phyloP scores from a whole-genome alignment of 495 filamentous ascomycete genomes.

The Xylaria palmicola region DNA sequence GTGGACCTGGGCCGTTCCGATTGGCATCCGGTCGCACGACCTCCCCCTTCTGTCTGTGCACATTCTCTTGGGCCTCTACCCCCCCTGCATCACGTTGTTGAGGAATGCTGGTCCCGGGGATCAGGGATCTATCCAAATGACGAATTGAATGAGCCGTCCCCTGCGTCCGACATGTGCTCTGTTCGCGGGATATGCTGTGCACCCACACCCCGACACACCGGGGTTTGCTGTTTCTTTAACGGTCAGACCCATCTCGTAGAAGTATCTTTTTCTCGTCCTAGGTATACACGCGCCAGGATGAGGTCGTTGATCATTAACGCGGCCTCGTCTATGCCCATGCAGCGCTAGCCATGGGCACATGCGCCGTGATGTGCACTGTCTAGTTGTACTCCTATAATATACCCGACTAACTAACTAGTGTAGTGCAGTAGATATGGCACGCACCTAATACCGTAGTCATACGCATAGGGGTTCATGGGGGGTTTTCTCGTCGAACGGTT shows the following conservation, averaged over 20 bases:
- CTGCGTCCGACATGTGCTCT: conserved; percentile 8
- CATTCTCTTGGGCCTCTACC: neutral
- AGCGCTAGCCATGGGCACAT: neutral
- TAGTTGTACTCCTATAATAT: no score
- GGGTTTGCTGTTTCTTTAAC: neutral
- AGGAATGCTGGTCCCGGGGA: conserved; percentile 2
- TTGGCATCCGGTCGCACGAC: conserved; percentile 11
- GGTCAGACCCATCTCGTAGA: conserved; percentile 5
- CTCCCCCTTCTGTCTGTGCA: conserved; percentile 2
- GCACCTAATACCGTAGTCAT: no score
- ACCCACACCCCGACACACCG: neutral
- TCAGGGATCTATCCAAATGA: conserved; percentile 6
- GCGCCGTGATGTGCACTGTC: neutral
- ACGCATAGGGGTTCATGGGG: no score
- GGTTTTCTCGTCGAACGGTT: no score
- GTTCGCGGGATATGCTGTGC: conserved; percentile 6
- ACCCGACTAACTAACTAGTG: no score
- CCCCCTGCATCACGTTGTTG: conserved; percentile 10
- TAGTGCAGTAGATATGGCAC: conserved; percentile 8
- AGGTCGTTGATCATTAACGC: neutral
- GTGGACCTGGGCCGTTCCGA: neutral
- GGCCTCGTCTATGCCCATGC: neutral
- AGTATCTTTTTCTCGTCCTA: neutral
- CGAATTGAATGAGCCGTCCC: conserved; percentile 5
- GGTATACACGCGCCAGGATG: neutral